These are phyloP conservation scores for Mycena sanguinolenta DNA, from an alignment of 768 basidiomycete species.

Conservation along the genomic window DNA sequence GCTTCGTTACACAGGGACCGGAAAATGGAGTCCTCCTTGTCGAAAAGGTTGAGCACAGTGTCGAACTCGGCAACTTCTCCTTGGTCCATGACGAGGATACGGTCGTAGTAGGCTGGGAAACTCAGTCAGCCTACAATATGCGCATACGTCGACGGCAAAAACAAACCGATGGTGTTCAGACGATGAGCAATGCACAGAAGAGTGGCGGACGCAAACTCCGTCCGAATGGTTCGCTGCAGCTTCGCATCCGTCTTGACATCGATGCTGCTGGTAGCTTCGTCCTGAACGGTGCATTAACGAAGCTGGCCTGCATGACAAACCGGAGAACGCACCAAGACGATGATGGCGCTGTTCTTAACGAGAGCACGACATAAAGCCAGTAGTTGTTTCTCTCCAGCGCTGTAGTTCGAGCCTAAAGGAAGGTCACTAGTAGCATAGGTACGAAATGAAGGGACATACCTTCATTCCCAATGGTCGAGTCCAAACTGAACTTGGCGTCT, in stretches of 20 bases:
- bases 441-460: slow-evolving; percentile 48
- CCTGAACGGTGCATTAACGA: slow-evolving; percentile 50
- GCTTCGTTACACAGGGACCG: slow-evolving; percentile 80
- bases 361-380: slow-evolving; percentile 73
- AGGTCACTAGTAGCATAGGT: not conserved
- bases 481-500: slow-evolving; percentile 77
- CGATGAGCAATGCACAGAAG: slow-evolving; percentile 71
- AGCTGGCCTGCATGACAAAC: not conserved
- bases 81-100: slow-evolving; percentile 79
- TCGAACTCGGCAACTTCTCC: slow-evolving; percentile 81
- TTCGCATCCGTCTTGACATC: slow-evolving; percentile 75
- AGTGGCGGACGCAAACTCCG: slow-evolving; percentile 68
- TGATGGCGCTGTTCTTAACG: slow-evolving; percentile 71
- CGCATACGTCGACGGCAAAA: not conserved
- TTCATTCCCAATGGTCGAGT: slow-evolving; percentile 72
- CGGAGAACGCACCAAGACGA: slow-evolving; percentile 59
- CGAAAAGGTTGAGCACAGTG: slow-evolving; percentile 75
- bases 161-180: slow-evolving; percentile 67
- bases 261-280: slow-evolving; percentile 74
- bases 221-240: slow-evolving; percentile 73
- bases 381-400: slow-evolving; percentile 76
- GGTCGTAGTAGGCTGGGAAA: slow-evolving; percentile 70
- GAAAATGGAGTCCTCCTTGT: slow-evolving; percentile 75
- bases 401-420: slow-evolving; percentile 67
- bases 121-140: not conserved